Evolutionary conservation across 768 basidiomycete genomes (phyloP).

Genomic region (Cyclocybe cylindracea): DNA sequence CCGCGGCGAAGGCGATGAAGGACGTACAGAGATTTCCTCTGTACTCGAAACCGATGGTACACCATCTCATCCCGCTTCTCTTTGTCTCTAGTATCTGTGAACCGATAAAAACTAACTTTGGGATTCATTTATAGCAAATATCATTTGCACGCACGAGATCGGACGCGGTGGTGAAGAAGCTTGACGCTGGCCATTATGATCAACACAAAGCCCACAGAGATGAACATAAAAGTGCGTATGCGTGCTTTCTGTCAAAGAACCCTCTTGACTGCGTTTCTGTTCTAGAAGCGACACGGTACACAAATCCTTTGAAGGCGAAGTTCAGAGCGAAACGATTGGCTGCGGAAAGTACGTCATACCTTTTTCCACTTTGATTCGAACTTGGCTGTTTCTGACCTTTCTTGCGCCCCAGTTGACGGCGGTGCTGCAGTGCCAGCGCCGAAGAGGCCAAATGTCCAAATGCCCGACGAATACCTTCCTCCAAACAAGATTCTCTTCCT

Average conservation of each 20-base stretch:
- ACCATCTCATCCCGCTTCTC: slow-evolving; percentile 13
- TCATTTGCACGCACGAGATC: slow-evolving; percentile 88
- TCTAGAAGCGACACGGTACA: slow-evolving; percentile 76
- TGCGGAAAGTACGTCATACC: slow-evolving; percentile 60
- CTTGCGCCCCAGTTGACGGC: slow-evolving; percentile 58
- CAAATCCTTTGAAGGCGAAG: slow-evolving; percentile 90
- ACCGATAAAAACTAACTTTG: not conserved
- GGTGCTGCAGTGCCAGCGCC: slow-evolving; percentile 62
- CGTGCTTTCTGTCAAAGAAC: not conserved
- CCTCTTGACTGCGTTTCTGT: slow-evolving; percentile 4
- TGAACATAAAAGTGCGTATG: slow-evolving; percentile 79
- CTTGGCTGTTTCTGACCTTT: slow-evolving; percentile 9
- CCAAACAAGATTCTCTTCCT: slow-evolving; percentile 99
- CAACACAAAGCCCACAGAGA: slow-evolving; percentile 72
- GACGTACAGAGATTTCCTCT: slow-evolving; percentile 94
- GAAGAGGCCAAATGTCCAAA: slow-evolving; percentile 85
- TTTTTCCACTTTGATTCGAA: slow-evolving; percentile 1
- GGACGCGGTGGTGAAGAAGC: slow-evolving; percentile 83
- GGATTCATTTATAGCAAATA: slow-evolving; percentile 69
- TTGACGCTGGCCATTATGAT: slow-evolving; percentile 69
- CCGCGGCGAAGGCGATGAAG: slow-evolving; percentile 84
- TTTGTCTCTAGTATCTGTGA: too few relatives aligned
- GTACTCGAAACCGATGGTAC: slow-evolving; percentile 95
- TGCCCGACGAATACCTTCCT: slow-evolving; percentile 99
- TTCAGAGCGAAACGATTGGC: slow-evolving; percentile 80